A percentile compares a stretch with the other conserved stretches of the same genome.
phyloP scores from a whole-genome alignment of 2,329 filamentous ascomycete genomes.

The Pseudogymnoascus sp. region DNA sequence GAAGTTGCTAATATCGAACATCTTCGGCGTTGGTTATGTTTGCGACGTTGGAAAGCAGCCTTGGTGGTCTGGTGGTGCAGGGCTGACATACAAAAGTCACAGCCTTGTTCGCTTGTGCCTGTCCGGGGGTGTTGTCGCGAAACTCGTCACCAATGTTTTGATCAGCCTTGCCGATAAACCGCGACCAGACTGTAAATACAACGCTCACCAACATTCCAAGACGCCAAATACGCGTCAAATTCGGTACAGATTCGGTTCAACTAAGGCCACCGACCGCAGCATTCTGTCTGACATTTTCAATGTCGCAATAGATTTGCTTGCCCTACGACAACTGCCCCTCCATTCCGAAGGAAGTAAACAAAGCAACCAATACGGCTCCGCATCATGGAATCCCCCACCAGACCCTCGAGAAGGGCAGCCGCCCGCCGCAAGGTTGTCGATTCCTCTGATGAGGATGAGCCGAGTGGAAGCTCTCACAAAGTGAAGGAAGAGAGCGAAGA shows the following conservation, averaged over 20 bases:
- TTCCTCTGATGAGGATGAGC: slow-evolving; percentile 66
- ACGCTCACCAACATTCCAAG: neutral
- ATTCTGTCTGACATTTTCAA: neutral
- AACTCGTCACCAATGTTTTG: slow-evolving; percentile 5
- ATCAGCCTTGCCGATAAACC: slow-evolving; percentile 7
- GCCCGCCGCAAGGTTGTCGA: slow-evolving; percentile 70
- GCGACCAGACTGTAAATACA: neutral
- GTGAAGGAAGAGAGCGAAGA: slow-evolving; percentile 60
- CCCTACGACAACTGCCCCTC: neutral
- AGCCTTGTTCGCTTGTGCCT: slow-evolving; percentile 1
- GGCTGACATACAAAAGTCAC: slow-evolving; percentile 7
- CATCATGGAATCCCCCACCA: slow-evolving; percentile 32
- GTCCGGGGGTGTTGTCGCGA: neutral
- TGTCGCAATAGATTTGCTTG: neutral
- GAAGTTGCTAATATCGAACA: slow-evolving; percentile 61
- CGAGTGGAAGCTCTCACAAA: slow-evolving; percentile 49
- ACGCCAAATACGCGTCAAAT: neutral
- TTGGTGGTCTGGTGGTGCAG: slow-evolving; percentile 4
- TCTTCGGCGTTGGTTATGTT: slow-evolving; percentile 27
- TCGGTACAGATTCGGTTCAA: neutral
- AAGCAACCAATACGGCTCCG: neutral
- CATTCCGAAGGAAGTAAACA: slow-evolving; percentile 7
- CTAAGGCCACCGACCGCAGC: neutral
- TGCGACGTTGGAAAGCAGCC: neutral
- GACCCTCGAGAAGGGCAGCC: slow-evolving; percentile 53